Base-by-base conservation (phyloP, 805 yeast species). In the Hanseniaspora meyeri region DNA sequence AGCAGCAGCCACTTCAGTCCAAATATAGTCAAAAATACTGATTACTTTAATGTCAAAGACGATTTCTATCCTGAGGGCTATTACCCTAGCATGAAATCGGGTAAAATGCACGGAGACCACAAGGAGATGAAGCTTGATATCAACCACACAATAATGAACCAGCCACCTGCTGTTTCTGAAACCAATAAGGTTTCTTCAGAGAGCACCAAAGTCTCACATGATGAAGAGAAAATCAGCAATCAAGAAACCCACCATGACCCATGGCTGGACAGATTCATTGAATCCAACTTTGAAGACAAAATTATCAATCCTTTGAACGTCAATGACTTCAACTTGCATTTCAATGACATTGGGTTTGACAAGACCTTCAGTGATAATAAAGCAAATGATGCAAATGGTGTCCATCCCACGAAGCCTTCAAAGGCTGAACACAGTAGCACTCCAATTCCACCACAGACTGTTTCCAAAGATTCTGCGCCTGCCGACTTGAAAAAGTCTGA, bases 261-360 rank as follows among this genome's bases (percentile, higher is more conserved):
- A 58, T 83, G 91, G 90, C 70, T 85, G 16, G 75, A 80, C 36
- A 88, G 83, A 60, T 83, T 85, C 61, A 78, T 85, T 51, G 80
- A 74, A 55, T 79, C 86, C 1, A 86, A 88, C 6, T 75, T 78
- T 60, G 85, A 82, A 49, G 74, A 77, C 36, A 77, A 79, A 55
- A 78, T 83, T 57, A 64, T 67, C 39, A 62, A 82, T 73, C 50
- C 67, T 63, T 38, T 76, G 71, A 50, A 55, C 12, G 40, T 38
- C 14, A 43, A 49, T 31, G 49, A 43, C 3, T 49, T 55, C 31
- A 55, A 49, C 6, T 40, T 74, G 74, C 59, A 80, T 61, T 66
- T 75, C 51, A 74, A 82, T 59, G 78, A 77, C 55, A 77, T 83
- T 55, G 89, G 89, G 0, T 82, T 84, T 57, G 60, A 65, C 20